Evolutionary conservation across 129 eudicot genomes (phyloP), one percentile per base, ranked within the genome.

Genomic region (Gnaphalium uliginosum): DNA sequence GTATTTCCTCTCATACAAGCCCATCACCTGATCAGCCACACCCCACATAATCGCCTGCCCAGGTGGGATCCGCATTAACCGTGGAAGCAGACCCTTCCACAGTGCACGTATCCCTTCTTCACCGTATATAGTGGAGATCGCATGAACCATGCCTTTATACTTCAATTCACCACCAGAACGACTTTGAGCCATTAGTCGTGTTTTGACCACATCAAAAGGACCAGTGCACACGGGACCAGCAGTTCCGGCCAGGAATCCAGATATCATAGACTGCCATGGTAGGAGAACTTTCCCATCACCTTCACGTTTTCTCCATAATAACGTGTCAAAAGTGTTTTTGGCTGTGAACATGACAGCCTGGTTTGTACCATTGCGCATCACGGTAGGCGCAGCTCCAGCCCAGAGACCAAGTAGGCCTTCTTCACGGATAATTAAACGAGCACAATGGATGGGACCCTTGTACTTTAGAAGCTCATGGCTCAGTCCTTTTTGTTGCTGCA

Each of bases 11-110:
- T 94, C 97, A 26, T 94, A 94, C 8, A 90, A 80, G 0, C 98
- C 96, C 6, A 77, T 90, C 11, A 90, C 86, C 77, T 94, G 98
- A 80, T 94, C 97, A 79, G 98, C 96, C 51, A 94, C 97, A 7
- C 91, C 96, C 97, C 98, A 94, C 96, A 94, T 84, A 25, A 94
- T 94, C 13, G 98, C 98, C 81, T 90, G 98, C 6, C 98, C 98
- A 0, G 98, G 98, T 2, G 97, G 97, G 59, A 94, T 94, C 75
- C 97, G 84, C 98, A 94, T 90, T 18, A 94, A 87, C 71, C 98
- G 77, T 26, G 98, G 98, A 76, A 94, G 64, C 57, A 94, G 66
- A 54, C 98, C 97, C 82, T 87, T 93, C 98, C 98, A 93, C 73
- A 93, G 46, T 4, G 97, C 89, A 17, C 68, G 84, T 62, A 86